A percentile compares a stretch with the other conserved stretches of the same genome.
phyloP scores from a whole-genome alignment of 441 rosid species.

The Raphanus hybrid region DNA sequence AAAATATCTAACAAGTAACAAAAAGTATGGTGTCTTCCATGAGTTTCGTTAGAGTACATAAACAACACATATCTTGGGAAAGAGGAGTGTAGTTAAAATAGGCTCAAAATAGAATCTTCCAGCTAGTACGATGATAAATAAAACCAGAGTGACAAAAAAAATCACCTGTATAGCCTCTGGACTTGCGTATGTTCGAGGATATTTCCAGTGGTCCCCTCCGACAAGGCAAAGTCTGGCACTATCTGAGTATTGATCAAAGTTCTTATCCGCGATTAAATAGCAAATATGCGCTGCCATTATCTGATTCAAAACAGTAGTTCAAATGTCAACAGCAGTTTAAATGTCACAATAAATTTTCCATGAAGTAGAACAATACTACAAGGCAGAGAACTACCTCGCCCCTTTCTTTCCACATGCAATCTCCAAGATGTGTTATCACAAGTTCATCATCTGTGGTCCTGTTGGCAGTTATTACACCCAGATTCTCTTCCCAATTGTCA shows the following conservation, averaged over 20 bases:
- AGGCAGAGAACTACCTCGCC: conserved; percentile 67
- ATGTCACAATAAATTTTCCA: conserved; percentile 19
- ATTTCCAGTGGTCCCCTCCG: conserved; percentile 71
- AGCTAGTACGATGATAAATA: conserved; percentile 5
- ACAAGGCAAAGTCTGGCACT: conserved; percentile 66
- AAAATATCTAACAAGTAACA: conserved; percentile 7
- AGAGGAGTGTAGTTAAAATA: no score
- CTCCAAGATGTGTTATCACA: conserved; percentile 95
- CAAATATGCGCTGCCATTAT: conserved; percentile 64
- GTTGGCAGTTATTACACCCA: conserved; percentile 92
- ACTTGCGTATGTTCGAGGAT: conserved; percentile 63
- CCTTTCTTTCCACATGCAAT: conserved; percentile 93
- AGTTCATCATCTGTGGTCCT: conserved; percentile 94
- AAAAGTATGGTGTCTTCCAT: background rate
- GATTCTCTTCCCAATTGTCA: conserved; percentile 94
- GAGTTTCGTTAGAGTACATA: background rate
- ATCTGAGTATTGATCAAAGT: conserved; percentile 69
- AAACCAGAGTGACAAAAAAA: conserved; percentile 9
- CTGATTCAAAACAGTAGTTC: conserved; percentile 38
- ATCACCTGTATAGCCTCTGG: conserved; percentile 70
- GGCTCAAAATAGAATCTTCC: conserved; percentile 12
- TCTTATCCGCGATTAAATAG: conserved; percentile 64
- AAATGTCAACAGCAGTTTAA: no score
- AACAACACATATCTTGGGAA: background rate
- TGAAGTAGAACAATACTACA: conserved; percentile 4